Percentiles rank a stretch among this genome's conserved stretches.
Conservation (phyloP, 2,329 filamentous ascomycete species). For the Colletotrichum caudatum region DNA sequence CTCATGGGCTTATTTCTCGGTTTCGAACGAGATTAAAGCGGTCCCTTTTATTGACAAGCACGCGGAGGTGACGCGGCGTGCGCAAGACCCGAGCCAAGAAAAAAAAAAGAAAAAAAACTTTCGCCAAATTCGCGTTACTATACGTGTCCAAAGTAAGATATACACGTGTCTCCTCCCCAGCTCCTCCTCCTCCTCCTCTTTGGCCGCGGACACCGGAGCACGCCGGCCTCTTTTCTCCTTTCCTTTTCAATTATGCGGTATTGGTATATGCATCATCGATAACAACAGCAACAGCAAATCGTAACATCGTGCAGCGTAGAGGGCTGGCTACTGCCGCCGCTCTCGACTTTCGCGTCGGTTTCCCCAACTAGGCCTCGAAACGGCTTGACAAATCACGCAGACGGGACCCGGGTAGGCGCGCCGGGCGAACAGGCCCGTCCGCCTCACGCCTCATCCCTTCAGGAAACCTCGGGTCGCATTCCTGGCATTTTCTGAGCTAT, state of each 20-base stretch:
- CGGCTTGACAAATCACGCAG: not conserved
- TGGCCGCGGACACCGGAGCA: not conserved
- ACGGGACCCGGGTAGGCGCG: not conserved
- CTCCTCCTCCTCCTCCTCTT: not conserved
- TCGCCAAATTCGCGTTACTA: not conserved
- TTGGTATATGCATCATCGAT: constrained; percentile 17
- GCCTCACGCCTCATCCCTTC: constrained; percentile 28
- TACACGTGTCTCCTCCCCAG: not conserved
- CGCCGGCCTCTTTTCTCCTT: not conserved
- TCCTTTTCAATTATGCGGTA: constrained; percentile 4
- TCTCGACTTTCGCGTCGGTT: not conserved
- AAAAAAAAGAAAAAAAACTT: not conserved
- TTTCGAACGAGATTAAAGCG: too few relatives aligned
- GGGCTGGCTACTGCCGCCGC: not conserved
- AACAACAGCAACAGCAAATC: constrained; percentile 23
- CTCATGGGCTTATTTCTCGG: not conserved
- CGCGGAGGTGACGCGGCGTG: not conserved
- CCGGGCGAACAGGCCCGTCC: not conserved
- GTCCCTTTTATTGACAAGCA: not conserved
- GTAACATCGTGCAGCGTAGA: constrained; percentile 29
- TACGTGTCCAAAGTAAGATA: not conserved
- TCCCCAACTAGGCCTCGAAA: not conserved
- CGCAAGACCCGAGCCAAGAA: not conserved
- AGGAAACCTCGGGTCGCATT: constrained; percentile 77
- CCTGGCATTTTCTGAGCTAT: constrained; percentile 72